Percentiles rank a stretch among this genome's conserved stretches.
These are phyloP conservation scores for Phaeotremella fagi DNA, from an alignment of 768 basidiomycete species.

Conservation along the genomic window DNA sequence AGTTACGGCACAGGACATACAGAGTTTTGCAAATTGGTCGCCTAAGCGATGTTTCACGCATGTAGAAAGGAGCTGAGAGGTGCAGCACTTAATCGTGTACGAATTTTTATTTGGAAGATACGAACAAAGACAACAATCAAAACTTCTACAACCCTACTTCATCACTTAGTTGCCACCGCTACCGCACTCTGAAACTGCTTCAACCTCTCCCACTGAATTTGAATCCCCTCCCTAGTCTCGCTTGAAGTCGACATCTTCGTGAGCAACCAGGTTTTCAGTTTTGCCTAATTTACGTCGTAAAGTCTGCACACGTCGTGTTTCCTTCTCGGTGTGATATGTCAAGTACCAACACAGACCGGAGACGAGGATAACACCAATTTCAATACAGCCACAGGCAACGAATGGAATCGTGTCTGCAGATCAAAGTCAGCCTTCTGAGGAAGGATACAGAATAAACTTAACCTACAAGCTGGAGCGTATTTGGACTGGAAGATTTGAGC, in stretches of 20 bases:
- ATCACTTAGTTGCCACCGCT: neutral
- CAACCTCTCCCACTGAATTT: too few relatives aligned
- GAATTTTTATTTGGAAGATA: too few relatives aligned
- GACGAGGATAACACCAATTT: slow-evolving; percentile 1
- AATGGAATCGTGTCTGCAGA: slow-evolving; percentile 8
- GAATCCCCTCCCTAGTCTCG: too few relatives aligned
- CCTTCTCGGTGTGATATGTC: slow-evolving; percentile 10
- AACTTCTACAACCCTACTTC: neutral
- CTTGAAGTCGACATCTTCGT: slow-evolving; percentile 7
- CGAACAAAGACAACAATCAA: neutral
- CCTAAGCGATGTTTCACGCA: too few relatives aligned
- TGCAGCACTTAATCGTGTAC: too few relatives aligned
- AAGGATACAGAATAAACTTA: neutral
- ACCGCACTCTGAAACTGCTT: neutral
- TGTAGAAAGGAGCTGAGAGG: too few relatives aligned
- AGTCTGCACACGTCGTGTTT: slow-evolving; percentile 8
- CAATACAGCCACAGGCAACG: slow-evolving; percentile 3
- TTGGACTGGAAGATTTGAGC: slow-evolving; percentile 33
- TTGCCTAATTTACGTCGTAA: slow-evolving; percentile 11
- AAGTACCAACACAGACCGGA: slow-evolving; percentile 2
- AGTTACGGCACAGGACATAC: too few relatives aligned
- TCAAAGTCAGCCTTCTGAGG: neutral
- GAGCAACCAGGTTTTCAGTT: slow-evolving; percentile 4
- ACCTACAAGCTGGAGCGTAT: slow-evolving; percentile 24
- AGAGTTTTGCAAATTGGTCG: too few relatives aligned